Percentiles rank a stretch among this genome's conserved stretches.
Conservation (phyloP, 2,329 filamentous ascomycete genomes). For the Neonectria sp. region DNA sequence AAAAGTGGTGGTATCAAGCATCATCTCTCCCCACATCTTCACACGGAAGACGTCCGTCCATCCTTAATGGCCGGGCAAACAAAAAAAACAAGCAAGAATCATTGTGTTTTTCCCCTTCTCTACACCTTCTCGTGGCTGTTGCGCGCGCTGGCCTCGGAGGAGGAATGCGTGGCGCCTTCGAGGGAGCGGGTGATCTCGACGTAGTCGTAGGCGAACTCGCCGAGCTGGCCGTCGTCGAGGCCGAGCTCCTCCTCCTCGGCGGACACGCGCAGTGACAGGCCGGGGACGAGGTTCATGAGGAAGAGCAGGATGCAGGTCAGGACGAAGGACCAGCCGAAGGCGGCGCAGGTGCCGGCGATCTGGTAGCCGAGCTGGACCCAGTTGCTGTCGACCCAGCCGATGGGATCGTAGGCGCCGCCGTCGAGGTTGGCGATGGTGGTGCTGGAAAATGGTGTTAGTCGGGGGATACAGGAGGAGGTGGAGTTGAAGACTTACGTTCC, state of each 20-base stretch:
- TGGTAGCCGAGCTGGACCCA: slow-evolving; percentile 81
- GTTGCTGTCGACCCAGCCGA: slow-evolving; percentile 81
- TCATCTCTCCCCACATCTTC: slow-evolving; percentile 23
- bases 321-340: slow-evolving; percentile 76
- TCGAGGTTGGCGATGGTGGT: slow-evolving; percentile 83
- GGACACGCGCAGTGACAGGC: slow-evolving; percentile 77
- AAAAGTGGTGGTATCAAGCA: slow-evolving; percentile 28
- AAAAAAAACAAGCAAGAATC: background rate
- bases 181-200: slow-evolving; percentile 80
- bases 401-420: slow-evolving; percentile 70
- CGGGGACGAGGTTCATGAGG: slow-evolving; percentile 79
- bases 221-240: slow-evolving; percentile 81
- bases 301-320: slow-evolving; percentile 80
- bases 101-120: background rate
- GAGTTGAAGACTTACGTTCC: slow-evolving; percentile 69
- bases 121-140: slow-evolving; percentile 51
- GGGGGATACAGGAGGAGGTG: background rate
- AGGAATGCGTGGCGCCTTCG: slow-evolving; percentile 52
- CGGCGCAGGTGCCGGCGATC: slow-evolving; percentile 76
- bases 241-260: slow-evolving; percentile 79
- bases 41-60: background rate
- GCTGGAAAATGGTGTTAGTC: slow-evolving; percentile 52
- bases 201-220: slow-evolving; percentile 89
- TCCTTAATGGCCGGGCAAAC: background rate
- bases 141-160: slow-evolving; percentile 42